A percentile compares a stretch with the other conserved stretches of the same genome.
Evolutionary conservation across 805 yeast genomes (phyloP).

Genomic region (Lipomyces chichibuensis): DNA sequence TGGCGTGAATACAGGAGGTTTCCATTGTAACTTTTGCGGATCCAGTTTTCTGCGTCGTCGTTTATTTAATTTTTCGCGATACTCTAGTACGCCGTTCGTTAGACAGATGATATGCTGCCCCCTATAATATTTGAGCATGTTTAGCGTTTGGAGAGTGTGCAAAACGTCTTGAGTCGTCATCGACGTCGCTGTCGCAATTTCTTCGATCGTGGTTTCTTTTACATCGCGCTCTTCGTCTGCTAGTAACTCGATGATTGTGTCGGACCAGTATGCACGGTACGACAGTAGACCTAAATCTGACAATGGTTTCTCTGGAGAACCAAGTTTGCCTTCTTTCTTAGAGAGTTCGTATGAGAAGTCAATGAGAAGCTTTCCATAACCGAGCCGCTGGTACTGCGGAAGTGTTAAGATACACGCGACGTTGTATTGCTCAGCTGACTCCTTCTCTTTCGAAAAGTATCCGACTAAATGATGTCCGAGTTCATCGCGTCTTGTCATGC

Average conservation of each 20-base stretch:
- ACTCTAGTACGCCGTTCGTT: constrained; percentile 77
- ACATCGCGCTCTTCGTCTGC: constrained; percentile 42
- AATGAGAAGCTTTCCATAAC: constrained; percentile 87
- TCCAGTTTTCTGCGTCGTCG: constrained; percentile 73
- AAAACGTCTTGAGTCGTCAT: constrained; percentile 96
- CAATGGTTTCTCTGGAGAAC: constrained; percentile 96
- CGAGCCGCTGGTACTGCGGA: constrained; percentile 95
- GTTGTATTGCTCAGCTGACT: constrained; percentile 90
- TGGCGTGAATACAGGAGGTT: constrained; percentile 92
- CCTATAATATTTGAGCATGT: constrained; percentile 86
- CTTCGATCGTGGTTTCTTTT: constrained; percentile 72
- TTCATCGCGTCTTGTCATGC: constrained; percentile 90
- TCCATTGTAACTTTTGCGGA: constrained; percentile 77
- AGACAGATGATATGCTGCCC: constrained; percentile 91
- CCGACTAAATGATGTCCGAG: constrained; percentile 96
- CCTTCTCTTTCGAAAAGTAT: constrained; percentile 95
- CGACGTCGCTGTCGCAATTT: constrained; percentile 78
- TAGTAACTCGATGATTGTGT: constrained; percentile 72
- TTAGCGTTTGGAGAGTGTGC: constrained; percentile 89
- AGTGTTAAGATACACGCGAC: constrained; percentile 95
- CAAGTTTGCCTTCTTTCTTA: constrained; percentile 83
- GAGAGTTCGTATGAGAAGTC: constrained; percentile 93
- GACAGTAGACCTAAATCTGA: constrained; percentile 92
- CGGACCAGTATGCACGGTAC: constrained; percentile 96
- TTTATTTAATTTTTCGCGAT: constrained; percentile 69